Percentiles rank a stretch among this genome's conserved stretches.
Evolutionary conservation across 192 early-diverging fungal species (phyloP).

Genomic region (Coemansia nantahalensis): DNA sequence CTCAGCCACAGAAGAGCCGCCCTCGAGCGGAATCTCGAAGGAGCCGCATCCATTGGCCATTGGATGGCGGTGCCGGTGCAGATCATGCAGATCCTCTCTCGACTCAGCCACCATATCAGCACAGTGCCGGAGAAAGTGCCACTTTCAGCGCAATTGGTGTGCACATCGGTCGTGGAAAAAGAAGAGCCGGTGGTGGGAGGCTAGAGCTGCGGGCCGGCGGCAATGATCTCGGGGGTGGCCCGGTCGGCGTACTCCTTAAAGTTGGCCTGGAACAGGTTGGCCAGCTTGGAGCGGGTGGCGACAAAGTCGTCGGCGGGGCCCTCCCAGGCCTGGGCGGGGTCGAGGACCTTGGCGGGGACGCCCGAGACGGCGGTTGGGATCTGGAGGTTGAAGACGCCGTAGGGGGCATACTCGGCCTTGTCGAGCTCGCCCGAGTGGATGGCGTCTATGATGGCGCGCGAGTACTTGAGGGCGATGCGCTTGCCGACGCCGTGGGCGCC

Average conservation of each 20-base stretch:
- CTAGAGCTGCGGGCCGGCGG: slow-evolving; percentile 65
- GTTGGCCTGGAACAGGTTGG: slow-evolving; percentile 82
- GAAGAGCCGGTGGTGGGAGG: not conserved
- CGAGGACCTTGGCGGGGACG: slow-evolving; percentile 82
- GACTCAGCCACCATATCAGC: no score
- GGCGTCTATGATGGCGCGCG: slow-evolving; percentile 95
- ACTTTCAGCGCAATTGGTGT: no score
- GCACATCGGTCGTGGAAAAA: no score
- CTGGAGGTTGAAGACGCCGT: slow-evolving; percentile 82
- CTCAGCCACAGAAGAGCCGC: no score
- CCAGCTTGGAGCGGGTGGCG: slow-evolving; percentile 71
- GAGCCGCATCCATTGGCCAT: no score
- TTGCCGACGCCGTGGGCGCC: slow-evolving; percentile 87
- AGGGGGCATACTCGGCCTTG: slow-evolving; percentile 79
- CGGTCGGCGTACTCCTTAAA: slow-evolving; percentile 83
- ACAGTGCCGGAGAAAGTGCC: no score
- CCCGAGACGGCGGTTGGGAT: slow-evolving; percentile 78
- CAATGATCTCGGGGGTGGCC: slow-evolving; percentile 69
- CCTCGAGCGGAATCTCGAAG: no score
- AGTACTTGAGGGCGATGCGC: slow-evolving; percentile 94
- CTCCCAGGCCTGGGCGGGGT: slow-evolving; percentile 84
- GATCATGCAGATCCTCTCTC: no score
- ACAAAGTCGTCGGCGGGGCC: slow-evolving; percentile 67
- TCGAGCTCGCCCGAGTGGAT: slow-evolving; percentile 93
- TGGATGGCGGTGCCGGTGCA: no score